Evolutionary conservation across 179 eudicot genomes (phyloP).

Genomic region (Actinidia chinensis): DNA sequence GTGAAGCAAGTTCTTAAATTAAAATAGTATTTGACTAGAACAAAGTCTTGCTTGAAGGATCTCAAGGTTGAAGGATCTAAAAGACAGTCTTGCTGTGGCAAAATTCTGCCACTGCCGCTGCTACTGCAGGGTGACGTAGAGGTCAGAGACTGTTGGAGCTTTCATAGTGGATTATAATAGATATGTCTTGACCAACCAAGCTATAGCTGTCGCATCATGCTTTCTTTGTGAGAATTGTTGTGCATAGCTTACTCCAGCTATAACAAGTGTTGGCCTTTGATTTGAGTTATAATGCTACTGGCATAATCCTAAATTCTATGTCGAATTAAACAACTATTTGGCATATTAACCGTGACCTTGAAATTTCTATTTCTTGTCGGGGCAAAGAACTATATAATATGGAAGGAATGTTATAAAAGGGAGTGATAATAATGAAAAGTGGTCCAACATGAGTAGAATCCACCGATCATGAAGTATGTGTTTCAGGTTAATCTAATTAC

Average conservation of each 20-base stretch:
- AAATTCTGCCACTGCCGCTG: background rate
- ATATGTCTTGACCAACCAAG: background rate
- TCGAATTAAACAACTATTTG: background rate
- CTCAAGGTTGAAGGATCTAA: background rate
- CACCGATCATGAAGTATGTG: background rate
- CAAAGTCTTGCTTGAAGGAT: background rate
- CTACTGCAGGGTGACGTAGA: background rate
- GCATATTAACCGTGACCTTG: background rate
- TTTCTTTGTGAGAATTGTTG: too few species aligned
- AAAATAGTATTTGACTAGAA: background rate
- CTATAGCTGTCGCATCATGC: background rate
- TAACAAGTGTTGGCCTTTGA: background rate
- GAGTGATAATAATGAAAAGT: background rate
- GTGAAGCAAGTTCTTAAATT: background rate
- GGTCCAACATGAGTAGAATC: background rate
- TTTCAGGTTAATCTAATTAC: background rate
- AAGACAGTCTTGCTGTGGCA: background rate
- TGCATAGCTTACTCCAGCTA: background rate
- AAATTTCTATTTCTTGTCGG: too few species aligned
- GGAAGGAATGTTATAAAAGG: background rate
- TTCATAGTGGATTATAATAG: background rate
- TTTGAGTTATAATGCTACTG: background rate
- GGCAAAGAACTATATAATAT: too few species aligned
- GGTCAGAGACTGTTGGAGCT: background rate
- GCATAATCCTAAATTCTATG: background rate